These are phyloP conservation scores for Metschnikowia henanensis DNA, from an alignment of 805 yeast species.

Conservation along the genomic window DNA sequence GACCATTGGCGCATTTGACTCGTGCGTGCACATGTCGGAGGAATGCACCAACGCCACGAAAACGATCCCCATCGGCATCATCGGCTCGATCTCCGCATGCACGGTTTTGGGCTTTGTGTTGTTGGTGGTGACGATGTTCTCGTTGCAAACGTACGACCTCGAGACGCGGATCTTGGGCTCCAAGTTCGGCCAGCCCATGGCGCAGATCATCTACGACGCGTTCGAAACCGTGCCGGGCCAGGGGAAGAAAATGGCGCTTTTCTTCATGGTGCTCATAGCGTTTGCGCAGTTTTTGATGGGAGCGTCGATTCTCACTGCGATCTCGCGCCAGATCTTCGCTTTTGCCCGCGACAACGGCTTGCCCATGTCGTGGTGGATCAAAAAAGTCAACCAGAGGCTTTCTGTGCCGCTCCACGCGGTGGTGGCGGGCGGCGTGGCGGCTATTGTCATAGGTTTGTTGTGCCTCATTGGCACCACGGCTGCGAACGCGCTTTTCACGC, in stretches of 20 bases:
- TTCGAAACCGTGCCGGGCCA: slow-evolving; percentile 28
- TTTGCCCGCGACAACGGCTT: slow-evolving; percentile 76
- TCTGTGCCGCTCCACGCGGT: slow-evolving; percentile 68
- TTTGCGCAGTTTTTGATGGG: slow-evolving; percentile 68
- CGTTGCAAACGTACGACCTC: slow-evolving; percentile 47
- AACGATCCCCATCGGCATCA: slow-evolving; percentile 66
- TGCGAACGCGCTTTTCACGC: slow-evolving; percentile 63
- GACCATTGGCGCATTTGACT: slow-evolving; percentile 74
- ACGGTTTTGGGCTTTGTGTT: slow-evolving; percentile 59
- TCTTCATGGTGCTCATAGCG: slow-evolving; percentile 57
- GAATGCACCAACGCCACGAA: slow-evolving; percentile 63
- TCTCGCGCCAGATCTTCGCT: slow-evolving; percentile 72
- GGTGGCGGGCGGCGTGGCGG: slow-evolving; percentile 42
- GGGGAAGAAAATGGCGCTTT: slow-evolving; percentile 66
- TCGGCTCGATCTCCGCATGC: slow-evolving; percentile 57
- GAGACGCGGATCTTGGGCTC: slow-evolving; percentile 21
- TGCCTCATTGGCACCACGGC: slow-evolving; percentile 60
- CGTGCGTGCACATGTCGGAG: slow-evolving; percentile 71
- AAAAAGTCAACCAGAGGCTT: slow-evolving; percentile 53
- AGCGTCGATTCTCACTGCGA: slow-evolving; percentile 59
- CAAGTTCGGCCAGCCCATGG: slow-evolving; percentile 55
- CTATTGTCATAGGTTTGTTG: slow-evolving; percentile 53
- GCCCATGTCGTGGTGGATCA: slow-evolving; percentile 51
- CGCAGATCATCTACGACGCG: slow-evolving; percentile 61
- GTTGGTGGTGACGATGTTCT: slow-evolving; percentile 52